Conservation (phyloP, 345 rosid genomes). For the Cardamine chenopodiifolia region DNA sequence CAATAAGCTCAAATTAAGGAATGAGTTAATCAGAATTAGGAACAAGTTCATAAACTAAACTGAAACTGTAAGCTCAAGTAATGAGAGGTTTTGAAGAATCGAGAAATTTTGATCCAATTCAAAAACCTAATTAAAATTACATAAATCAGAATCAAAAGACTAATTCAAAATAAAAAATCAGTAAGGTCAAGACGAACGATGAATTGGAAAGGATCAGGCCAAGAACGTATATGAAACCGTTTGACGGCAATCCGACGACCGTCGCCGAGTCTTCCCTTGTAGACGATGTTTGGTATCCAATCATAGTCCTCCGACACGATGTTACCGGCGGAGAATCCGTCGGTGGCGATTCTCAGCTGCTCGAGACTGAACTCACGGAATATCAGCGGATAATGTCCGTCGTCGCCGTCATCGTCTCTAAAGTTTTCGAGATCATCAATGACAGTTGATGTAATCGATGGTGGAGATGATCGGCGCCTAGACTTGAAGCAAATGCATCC, state of each 20-base stretch:
- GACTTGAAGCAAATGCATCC: conserved; percentile 43
- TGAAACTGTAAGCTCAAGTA: no score
- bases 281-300: conserved; percentile 68
- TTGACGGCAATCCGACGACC: conserved; percentile 68
- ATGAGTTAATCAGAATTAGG: neutral
- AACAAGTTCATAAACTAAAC: no score
- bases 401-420: conserved; percentile 6
- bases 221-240: conserved; percentile 63
- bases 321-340: conserved; percentile 59
- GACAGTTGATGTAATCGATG: conserved; percentile 30
- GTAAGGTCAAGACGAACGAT: conserved; percentile 56
- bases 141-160: no score
- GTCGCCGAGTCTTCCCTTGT: conserved; percentile 62
- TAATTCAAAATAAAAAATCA: no score
- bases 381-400: conserved; percentile 43
- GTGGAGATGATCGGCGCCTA: conserved; percentile 15
- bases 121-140: no score
- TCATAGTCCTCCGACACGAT: conserved; percentile 77
- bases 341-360: conserved; percentile 61
- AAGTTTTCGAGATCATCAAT: neutral
- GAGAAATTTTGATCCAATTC: no score
- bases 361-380: conserved; percentile 62
- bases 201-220: conserved; percentile 79
- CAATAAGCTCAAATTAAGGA: neutral
- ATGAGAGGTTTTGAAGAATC: no score